These are phyloP conservation scores for Auriscalpium microsporum DNA, from an alignment of 768 basidiomycete genomes.

Conservation along the genomic window DNA sequence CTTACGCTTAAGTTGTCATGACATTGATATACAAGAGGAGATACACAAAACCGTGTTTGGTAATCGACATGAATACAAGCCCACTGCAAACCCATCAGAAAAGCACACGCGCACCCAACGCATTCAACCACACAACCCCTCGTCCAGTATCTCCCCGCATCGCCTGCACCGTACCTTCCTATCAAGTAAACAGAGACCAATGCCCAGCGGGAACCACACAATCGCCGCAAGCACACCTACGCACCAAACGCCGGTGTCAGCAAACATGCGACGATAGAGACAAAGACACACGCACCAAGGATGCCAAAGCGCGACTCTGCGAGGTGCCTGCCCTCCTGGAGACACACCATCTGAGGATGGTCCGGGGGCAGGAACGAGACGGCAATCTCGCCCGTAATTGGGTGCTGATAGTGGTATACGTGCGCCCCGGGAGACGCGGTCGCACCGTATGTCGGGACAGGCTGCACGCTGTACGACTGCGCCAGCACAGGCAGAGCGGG, in stretches of 20 bases:
- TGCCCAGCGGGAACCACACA: conserved; percentile 80
- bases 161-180: conserved; percentile 54
- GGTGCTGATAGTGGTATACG: conserved; percentile 23
- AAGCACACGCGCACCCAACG: background rate
- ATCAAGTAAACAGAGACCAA: conserved; percentile 72
- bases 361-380: conserved; percentile 61
- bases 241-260: background rate
- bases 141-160: conserved; percentile 33
- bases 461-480: background rate
- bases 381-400: conserved; percentile 35
- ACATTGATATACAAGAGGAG: too few relatives aligned
- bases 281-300: conserved; percentile 41
- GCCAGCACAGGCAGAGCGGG: background rate
- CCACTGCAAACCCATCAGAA: too few relatives aligned
- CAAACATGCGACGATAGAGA: background rate
- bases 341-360: conserved; percentile 76
- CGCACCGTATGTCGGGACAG: background rate
- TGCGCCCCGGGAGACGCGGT: background rate
- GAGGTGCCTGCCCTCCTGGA: conserved; percentile 60
- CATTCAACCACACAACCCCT: conserved; percentile 20
- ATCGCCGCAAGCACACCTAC: conserved; percentile 73
- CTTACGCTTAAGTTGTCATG: too few relatives aligned
- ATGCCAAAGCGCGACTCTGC: conserved; percentile 57
- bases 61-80: too few relatives aligned
- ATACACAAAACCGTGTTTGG: too few relatives aligned